Evolutionary conservation across 1,284 basidiomycete genomes (phyloP).

Genomic region (Ceratobasidium sp.): DNA sequence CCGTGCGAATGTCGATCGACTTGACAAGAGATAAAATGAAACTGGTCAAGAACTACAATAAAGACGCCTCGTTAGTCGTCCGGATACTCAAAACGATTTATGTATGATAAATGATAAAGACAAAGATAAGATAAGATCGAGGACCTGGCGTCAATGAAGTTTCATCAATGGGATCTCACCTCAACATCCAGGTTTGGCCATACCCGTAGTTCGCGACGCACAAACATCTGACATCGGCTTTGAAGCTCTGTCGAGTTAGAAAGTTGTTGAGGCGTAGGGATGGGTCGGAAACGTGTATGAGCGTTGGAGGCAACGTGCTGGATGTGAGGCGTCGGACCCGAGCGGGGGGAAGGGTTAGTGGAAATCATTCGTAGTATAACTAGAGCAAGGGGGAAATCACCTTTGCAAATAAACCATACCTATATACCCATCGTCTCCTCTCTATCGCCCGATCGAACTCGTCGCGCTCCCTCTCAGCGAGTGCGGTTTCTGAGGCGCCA

Average conservation of each 20-base stretch:
- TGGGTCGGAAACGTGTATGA: conserved; percentile 84
- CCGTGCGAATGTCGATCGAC: conserved; percentile 87
- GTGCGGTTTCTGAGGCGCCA: conserved; percentile 48
- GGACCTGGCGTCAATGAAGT: not conserved
- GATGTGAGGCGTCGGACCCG: not conserved
- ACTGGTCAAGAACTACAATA: conserved; percentile 71
- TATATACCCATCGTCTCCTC: conserved; percentile 75
- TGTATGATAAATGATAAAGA: not conserved
- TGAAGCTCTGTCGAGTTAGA: conserved; percentile 77
- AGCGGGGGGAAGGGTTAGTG: conserved; percentile 1
- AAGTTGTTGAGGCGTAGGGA: conserved; percentile 84
- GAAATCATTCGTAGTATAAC: not conserved
- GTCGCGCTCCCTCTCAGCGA: conserved; percentile 58
- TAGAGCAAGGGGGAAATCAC: conserved; percentile 59
- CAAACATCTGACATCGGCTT: conserved; percentile 79
- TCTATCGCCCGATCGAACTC: conserved; percentile 75
- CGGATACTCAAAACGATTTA: no score
- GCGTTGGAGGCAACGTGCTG: conserved; percentile 90
- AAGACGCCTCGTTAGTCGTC: conserved; percentile 51
- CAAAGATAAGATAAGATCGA: conserved; percentile 20
- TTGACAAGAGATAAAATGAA: conserved; percentile 89
- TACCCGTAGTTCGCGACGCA: conserved; percentile 85
- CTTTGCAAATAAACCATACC: conserved; percentile 82
- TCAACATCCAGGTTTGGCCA: conserved; percentile 88
- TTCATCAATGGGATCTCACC: conserved; percentile 60